Evolutionary conservation across 495 filamentous ascomycete species (phyloP).

Genomic region (Glarea lozoyensis): DNA sequence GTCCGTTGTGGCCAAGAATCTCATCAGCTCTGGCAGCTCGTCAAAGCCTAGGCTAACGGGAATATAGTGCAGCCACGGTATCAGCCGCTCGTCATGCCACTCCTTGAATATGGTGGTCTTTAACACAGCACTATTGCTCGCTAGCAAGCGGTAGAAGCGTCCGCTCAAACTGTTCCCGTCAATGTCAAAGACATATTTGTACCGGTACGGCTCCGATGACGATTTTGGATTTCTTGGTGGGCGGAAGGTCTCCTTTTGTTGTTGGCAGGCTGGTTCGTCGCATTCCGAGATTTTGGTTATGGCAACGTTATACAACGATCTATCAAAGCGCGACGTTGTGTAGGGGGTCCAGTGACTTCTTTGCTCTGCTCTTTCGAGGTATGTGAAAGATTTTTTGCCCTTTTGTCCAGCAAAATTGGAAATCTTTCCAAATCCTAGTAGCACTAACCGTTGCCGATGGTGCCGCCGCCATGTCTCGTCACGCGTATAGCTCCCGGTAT

Average conservation of each 20-base stretch:
- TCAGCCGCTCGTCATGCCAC: slow-evolving; percentile 47
- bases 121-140: slow-evolving; percentile 51
- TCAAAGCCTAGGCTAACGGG: slow-evolving; percentile 35
- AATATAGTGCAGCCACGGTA: slow-evolving; percentile 48
- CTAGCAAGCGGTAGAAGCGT: slow-evolving; percentile 41
- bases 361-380: slow-evolving; percentile 30
- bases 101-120: slow-evolving; percentile 51
- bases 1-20: slow-evolving; percentile 29
- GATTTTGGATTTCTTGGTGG: slow-evolving; percentile 9
- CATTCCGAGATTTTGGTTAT: slow-evolving; percentile 24
- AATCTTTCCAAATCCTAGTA: slow-evolving; percentile 31
- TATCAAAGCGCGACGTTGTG: slow-evolving; percentile 24
- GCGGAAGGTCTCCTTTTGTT: slow-evolving; percentile 21
- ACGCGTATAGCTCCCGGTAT: slow-evolving; percentile 53
- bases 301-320: slow-evolving; percentile 25
- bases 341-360: slow-evolving; percentile 10
- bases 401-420: background rate
- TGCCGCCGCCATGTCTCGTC: slow-evolving; percentile 51
- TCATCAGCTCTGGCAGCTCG: slow-evolving; percentile 37
- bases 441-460: slow-evolving; percentile 62
- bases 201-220: slow-evolving; percentile 14
- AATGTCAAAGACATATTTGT: slow-evolving; percentile 35
- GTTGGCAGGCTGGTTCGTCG: slow-evolving; percentile 10
- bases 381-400: background rate
- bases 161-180: slow-evolving; percentile 49